Conservation (phyloP, 345 rosid species). For the Clausena lansium region DNA sequence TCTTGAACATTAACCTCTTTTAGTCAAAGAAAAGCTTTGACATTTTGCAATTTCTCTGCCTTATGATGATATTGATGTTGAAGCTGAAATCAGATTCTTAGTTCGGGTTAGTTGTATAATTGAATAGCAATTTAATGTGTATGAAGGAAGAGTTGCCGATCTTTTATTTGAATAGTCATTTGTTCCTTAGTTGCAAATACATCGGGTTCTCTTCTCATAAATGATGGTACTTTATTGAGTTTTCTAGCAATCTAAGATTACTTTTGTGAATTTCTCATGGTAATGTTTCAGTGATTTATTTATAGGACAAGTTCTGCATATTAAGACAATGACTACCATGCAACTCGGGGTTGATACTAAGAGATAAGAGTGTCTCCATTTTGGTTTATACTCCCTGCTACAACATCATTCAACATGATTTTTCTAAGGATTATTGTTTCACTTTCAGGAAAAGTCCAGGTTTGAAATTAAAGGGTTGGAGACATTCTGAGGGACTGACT, state of each 20-base stretch:
- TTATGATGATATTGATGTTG: not conserved
- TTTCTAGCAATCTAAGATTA: not conserved
- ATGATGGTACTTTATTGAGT: not conserved
- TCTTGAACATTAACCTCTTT: not conserved
- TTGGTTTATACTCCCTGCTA: conserved; percentile 12
- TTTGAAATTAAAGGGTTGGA: conserved; percentile 38
- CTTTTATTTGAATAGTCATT: not conserved
- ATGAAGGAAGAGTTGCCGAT: not conserved
- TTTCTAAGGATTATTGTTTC: conserved; percentile 1
- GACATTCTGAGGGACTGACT: conserved; percentile 34
- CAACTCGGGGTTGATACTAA: conserved; percentile 32
- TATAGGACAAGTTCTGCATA: conserved; percentile 29
- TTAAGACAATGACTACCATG: conserved; percentile 34
- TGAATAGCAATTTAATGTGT: not conserved
- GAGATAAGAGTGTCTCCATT: conserved; percentile 35
- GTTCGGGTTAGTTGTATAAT: not conserved
- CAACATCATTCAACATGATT: not conserved
- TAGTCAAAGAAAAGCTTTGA: not conserved
- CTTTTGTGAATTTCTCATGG: conserved; percentile 11
- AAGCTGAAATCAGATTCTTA: not conserved
- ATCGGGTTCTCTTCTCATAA: not conserved
- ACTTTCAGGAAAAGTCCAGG: conserved; percentile 35
- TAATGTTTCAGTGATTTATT: conserved; percentile 25
- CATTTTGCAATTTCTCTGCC: not conserved
- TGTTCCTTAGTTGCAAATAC: not conserved